phyloP scores from a whole-genome alignment of 805 yeast species.

The Tetrapisispora fleetii region DNA sequence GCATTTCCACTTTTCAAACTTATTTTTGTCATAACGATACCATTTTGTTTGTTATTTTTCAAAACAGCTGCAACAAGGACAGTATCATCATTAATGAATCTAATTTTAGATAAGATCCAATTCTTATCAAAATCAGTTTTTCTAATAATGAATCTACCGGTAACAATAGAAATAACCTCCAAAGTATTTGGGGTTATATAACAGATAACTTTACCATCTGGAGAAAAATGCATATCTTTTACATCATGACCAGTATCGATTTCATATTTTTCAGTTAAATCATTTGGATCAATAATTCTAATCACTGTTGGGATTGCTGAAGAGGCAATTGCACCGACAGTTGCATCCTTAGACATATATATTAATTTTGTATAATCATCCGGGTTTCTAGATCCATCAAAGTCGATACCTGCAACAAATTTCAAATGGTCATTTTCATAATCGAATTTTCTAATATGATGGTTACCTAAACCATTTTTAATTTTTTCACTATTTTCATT shows the following conservation, averaged over 20 bases:
- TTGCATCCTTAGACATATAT: slow-evolving; percentile 46
- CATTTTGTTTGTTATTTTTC: slow-evolving; percentile 28
- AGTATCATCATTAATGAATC: slow-evolving; percentile 27
- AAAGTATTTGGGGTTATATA: slow-evolving; percentile 50
- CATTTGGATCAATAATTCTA: slow-evolving; percentile 48
- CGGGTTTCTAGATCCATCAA: slow-evolving; percentile 34
- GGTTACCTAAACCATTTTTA: slow-evolving; percentile 47
- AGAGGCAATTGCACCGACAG: slow-evolving; percentile 59
- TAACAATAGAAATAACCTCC: slow-evolving; percentile 33
- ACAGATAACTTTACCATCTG: slow-evolving; percentile 54
- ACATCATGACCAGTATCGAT: slow-evolving; percentile 46
- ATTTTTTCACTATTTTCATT: slow-evolving; percentile 57
- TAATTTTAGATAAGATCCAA: slow-evolving; percentile 28
- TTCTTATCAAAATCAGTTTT: slow-evolving; percentile 30
- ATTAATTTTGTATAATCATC: slow-evolving; percentile 55
- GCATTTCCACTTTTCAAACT: slow-evolving; percentile 20
- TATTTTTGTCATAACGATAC: slow-evolving; percentile 29
- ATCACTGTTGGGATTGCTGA: slow-evolving; percentile 55
- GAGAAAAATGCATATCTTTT: slow-evolving; percentile 58
- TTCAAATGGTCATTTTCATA: slow-evolving; percentile 53
- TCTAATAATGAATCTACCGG: slow-evolving; percentile 31
- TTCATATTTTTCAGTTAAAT: slow-evolving; percentile 44
- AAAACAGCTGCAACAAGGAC: slow-evolving; percentile 38
- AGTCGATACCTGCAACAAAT: slow-evolving; percentile 50
- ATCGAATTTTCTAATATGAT: slow-evolving; percentile 60